Evolutionary conservation across 2,329 filamentous ascomycete species (phyloP).

Genomic region (Daldinia eschscholtzii): DNA sequence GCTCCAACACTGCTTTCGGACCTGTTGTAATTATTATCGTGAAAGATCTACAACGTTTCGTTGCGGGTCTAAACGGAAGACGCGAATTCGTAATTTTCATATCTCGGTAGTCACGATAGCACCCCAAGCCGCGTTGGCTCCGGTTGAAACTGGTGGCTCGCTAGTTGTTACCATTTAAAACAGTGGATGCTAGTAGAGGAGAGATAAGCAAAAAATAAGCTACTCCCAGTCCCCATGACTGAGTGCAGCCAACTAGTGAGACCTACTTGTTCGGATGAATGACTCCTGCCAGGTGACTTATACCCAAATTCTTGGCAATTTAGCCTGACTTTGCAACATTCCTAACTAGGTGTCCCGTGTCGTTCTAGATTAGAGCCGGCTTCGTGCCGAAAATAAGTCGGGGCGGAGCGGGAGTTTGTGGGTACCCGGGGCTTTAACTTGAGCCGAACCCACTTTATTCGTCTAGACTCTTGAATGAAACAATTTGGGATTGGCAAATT

Average conservation of each 20-base stretch:
- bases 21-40: constrained; percentile 3
- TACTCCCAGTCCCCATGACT: constrained; percentile 13
- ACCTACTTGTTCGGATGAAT: constrained; percentile 37
- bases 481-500: constrained; percentile 30
- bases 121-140: constrained; percentile 6
- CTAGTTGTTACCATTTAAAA: constrained; percentile 19
- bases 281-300: constrained; percentile 38
- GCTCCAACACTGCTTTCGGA: constrained; percentile 18
- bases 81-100: constrained; percentile 16
- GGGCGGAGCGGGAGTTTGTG: constrained; percentile 39
- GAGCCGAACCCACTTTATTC: constrained; percentile 36
- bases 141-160: constrained; percentile 15
- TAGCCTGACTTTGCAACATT: constrained; percentile 44
- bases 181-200: constrained; percentile 24
- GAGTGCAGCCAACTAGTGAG: constrained; percentile 18
- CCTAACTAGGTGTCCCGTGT: constrained; percentile 39
- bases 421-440: constrained; percentile 38
- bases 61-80: constrained; percentile 21
- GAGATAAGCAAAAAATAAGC: constrained; percentile 16
- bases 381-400: constrained; percentile 44
- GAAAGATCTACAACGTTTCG: constrained; percentile 14
- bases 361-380: constrained; percentile 38
- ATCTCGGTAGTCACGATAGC: constrained; percentile 15
- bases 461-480: constrained; percentile 26
- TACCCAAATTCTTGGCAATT: constrained; percentile 40